Base-by-base conservation (phyloP, 129 eudicot species). In the Helianthus annuus region DNA sequence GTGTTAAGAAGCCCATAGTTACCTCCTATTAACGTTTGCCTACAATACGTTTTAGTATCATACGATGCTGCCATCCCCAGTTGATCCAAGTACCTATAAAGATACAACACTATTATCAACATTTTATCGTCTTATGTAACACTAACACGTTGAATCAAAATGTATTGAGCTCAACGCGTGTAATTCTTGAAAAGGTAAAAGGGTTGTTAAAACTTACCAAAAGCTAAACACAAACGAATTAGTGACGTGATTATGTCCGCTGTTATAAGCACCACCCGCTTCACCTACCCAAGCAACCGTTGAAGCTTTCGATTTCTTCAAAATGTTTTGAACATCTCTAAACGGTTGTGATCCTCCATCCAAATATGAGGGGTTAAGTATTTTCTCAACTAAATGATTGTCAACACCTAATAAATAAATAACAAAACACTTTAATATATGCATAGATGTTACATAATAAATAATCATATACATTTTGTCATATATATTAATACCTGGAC, bases 261-360 rank as follows among this genome's bases (percentile, higher is more conserved):
- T 87, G 69, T 93, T 87, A 65, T 78, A 93, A 57, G 92, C 98
- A 67, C 98, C 96, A 57, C 96, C 98, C 0, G 90, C 84, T 77
- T 93, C 98, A 61, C 98, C 95, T 34, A 93, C 98, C 98, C 98
- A 93, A 51, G 95, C 96, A n/a, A 73, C 81, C 39, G 91, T 65
- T 52, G 87, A 62, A 77, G 84, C 71, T 62, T 80, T 79, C 0
- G 85, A 82, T 1, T 58, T 71, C 80, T 73, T 83, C 64, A 91
- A 74, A 40, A 83, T 70, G 70, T 72, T 63, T 70, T 84, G 90
- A 39, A 91, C 81, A 38, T 82, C 71, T 49, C 72, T 82, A 57
- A 82, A 88, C 11, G 78, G 39, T 27, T 85, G 79, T 7, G 92
- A 78, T 71, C 66, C 95, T 22, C 90, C 81, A 56, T 88, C 88